Conservation (phyloP, 2,329 filamentous ascomycete species). For the Massarina eburnea region DNA sequence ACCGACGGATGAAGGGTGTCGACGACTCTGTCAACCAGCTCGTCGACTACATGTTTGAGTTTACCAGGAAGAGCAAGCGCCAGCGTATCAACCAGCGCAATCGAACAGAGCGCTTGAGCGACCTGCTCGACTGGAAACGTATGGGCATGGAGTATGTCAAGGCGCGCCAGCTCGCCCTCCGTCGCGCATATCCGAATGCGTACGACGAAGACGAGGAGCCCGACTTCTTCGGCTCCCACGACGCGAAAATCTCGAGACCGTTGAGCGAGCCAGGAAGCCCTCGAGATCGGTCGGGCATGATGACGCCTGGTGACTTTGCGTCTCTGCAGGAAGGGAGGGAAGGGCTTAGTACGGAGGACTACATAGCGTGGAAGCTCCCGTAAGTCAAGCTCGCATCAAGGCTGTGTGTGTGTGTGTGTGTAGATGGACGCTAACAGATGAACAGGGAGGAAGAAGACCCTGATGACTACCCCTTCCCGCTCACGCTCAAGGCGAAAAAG, state of each 20-base stretch:
- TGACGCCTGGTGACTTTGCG: constrained; percentile 98
- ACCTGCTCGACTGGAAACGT: constrained; percentile 96
- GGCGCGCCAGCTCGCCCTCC: constrained; percentile 86
- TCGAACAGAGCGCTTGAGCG: constrained; percentile 89
- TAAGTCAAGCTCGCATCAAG: constrained; percentile 61
- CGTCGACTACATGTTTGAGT: constrained; percentile 89
- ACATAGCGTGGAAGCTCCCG: constrained; percentile 97
- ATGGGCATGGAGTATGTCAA: constrained; percentile 99
- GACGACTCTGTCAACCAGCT: constrained; percentile 98
- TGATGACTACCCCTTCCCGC: constrained; percentile 72
- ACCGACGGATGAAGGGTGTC: constrained; percentile 90
- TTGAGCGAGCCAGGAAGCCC: constrained; percentile 94
- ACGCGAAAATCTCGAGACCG: constrained; percentile 92
- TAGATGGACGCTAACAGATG: constrained; percentile 27
- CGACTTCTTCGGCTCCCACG: constrained; percentile 87
- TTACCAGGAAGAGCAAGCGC: constrained; percentile 86
- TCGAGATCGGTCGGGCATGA: constrained; percentile 89
- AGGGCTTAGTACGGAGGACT: constrained; percentile 92
- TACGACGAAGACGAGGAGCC: constrained; percentile 78
- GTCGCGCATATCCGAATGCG: constrained; percentile 86
- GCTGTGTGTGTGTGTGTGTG: background rate
- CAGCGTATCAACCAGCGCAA: constrained; percentile 99
- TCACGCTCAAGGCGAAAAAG: constrained; percentile 61
- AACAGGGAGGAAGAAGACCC: constrained; percentile 90
- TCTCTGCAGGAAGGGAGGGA: constrained; percentile 93